Base-by-base conservation (phyloP, 2,329 filamentous ascomycete species). In the Xylaria sp. region DNA sequence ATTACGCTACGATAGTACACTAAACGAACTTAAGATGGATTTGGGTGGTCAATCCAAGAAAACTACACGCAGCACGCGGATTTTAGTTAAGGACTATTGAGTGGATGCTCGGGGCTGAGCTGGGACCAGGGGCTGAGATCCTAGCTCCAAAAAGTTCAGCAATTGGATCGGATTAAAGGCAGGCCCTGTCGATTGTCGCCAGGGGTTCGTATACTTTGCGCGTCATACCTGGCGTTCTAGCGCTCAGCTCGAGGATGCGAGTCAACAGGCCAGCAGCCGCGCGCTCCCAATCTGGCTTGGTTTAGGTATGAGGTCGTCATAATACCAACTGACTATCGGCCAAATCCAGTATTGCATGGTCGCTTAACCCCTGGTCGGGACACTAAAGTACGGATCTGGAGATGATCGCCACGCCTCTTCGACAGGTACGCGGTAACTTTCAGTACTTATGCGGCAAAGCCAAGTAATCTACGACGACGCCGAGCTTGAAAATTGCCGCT, bases 21-120 rank as follows among this genome's bases (percentile, higher is more conserved):
- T 37, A 55, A 12, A 57, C 37, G 12, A 46, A 46, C 39, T 20
- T 32, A n/a, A 13, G 25, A 44, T 44, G 13, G 13, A 58, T 41
- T 5, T 44, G 23, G 8, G 8, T 10, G 13, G 15, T 25, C 23
- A 58, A 32, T 41, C 44, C 20, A 25, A 57, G 55, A 44, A 44
- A 18, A 25, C 34, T 28, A 37, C 18, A 41, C 23, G 37, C 54
- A 39, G 25, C 52, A 55, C 12, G 28, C 32, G 44, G 44, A 48
- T 55, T 66, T 65, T 61, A 61, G 56, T 59, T 15, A 46, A 20
- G 15, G 7, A 69, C 64, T 70, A 70, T 69, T 66, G 55, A 41
- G 44, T 63, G 44, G 51, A 54, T 10, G 28, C 32, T 63, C 23
- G 64, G 63, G 68, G 63, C 64, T 66, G 63, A 67, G 41, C 54